Percentiles rank a stretch among this genome's conserved stretches.
phyloP scores from a whole-genome alignment of 2,329 filamentous ascomycete species.

The Aspergillus neotritici region DNA sequence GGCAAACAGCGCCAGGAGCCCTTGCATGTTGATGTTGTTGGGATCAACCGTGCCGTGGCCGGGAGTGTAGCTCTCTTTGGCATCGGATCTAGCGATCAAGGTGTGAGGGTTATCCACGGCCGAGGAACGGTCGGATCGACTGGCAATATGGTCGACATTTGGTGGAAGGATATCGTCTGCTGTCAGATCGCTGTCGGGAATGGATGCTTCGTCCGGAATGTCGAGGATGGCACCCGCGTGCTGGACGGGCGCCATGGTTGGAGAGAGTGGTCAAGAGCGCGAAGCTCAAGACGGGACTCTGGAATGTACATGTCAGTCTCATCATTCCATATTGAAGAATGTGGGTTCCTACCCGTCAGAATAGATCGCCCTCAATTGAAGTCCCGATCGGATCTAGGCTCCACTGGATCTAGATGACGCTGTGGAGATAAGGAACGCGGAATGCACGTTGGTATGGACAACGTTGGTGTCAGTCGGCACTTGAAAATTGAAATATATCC shows the following conservation, averaged over 20 bases:
- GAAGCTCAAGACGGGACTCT: conserved; percentile 31
- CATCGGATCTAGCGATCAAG: conserved; percentile 25
- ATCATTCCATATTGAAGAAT: conserved; percentile 12
- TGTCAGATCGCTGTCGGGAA: conserved; percentile 9
- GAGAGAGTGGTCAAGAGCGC: conserved; percentile 30
- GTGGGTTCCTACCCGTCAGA: conserved; percentile 3
- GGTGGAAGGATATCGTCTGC: conserved; percentile 1
- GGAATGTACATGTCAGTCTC: conserved; percentile 5
- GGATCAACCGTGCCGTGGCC: conserved; percentile 39
- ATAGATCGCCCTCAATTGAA: background rate
- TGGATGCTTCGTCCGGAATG: conserved; percentile 15
- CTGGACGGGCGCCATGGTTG: conserved; percentile 28
- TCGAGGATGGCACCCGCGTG: conserved; percentile 19
- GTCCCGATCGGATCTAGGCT: background rate
- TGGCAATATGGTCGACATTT: conserved; percentile 4
- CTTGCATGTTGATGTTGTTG: conserved; percentile 46
- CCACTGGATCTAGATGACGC: conserved; percentile 4
- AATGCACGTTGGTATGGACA: background rate
- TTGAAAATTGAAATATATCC: background rate
- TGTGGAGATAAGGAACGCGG: conserved; percentile 2
- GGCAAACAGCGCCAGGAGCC: conserved; percentile 79
- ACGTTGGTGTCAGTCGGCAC: too few relatives aligned
- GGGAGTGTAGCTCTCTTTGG: conserved; percentile 18
- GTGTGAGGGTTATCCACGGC: conserved; percentile 23
- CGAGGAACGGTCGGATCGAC: background rate